Percentiles rank a stretch among this genome's conserved stretches.
Evolutionary conservation across 106 monocot species (phyloP).

Genomic region (Phalaenopsis equestris): DNA sequence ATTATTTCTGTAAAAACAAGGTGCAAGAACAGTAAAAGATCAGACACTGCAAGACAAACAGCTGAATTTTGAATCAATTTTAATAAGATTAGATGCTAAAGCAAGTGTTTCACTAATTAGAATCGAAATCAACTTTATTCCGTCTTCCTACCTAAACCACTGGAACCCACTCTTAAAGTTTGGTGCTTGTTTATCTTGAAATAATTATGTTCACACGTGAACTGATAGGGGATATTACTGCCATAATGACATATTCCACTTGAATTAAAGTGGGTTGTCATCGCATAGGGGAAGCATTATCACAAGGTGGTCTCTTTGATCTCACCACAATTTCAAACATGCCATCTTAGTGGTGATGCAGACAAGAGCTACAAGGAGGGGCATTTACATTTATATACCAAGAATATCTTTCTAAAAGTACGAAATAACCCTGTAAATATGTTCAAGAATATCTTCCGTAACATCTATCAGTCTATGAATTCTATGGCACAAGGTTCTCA

Average conservation of each 20-base stretch:
- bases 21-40: background rate
- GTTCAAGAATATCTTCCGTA: too few species aligned
- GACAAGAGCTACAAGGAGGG: background rate
- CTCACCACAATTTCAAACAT: background rate
- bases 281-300: background rate
- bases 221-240: background rate
- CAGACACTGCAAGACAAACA: too few species aligned
- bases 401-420: background rate
- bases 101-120: background rate
- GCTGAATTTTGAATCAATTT: background rate
- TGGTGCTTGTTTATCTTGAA: background rate
- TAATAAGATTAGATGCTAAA: background rate
- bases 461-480: background rate
- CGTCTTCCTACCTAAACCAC: background rate
- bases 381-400: background rate
- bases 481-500: background rate
- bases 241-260: slow-evolving; percentile 2
- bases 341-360: background rate
- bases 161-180: background rate
- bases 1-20: background rate
- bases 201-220: slow-evolving; percentile 3
- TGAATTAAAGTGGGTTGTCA: background rate
- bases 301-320: background rate
- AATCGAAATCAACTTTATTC: background rate
- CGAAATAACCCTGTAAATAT: background rate